A percentile compares a stretch with the other conserved stretches of the same genome.
Evolutionary conservation across 306 rosid genomes (phyloP).

Genomic region (Prunus dulcis): DNA sequence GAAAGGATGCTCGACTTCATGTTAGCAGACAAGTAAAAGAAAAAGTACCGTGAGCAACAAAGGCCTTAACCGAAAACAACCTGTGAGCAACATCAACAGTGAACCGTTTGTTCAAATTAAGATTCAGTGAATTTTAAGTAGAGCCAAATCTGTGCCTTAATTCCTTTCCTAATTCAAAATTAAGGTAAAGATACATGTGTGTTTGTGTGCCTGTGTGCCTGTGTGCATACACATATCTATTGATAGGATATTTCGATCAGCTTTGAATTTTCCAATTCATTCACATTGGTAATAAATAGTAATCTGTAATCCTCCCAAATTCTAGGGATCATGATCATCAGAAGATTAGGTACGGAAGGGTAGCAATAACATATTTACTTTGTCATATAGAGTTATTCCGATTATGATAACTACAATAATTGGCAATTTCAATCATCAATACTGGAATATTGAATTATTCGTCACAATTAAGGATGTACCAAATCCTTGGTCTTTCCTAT

Average conservation of each 20-base stretch:
- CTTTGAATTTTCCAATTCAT: not conserved
- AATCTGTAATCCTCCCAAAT: not conserved
- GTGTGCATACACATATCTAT: not conserved
- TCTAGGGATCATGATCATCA: not conserved
- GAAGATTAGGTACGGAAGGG: not conserved
- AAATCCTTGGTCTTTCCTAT: not conserved
- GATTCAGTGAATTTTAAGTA: not conserved
- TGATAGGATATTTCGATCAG: not conserved
- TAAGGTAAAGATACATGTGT: not conserved
- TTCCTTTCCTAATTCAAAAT: not conserved
- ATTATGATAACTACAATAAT: not conserved
- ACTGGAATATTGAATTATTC: not conserved
- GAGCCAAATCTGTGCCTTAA: not conserved
- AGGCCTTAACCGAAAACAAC: not conserved
- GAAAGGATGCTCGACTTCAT: not conserved
- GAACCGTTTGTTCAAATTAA: not conserved
- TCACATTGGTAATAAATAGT: not conserved
- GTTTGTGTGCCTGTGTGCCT: not conserved
- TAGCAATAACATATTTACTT: not conserved
- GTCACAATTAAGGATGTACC: not conserved
- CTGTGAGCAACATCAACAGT: not conserved
- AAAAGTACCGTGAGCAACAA: not conserved
- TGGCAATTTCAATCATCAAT: not conserved
- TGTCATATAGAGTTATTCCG: not conserved
- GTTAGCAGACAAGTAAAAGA: not conserved